These are phyloP conservation scores for Scalesia atractyloides DNA, from an alignment of 129 eudicot species.

Conservation along the genomic window DNA sequence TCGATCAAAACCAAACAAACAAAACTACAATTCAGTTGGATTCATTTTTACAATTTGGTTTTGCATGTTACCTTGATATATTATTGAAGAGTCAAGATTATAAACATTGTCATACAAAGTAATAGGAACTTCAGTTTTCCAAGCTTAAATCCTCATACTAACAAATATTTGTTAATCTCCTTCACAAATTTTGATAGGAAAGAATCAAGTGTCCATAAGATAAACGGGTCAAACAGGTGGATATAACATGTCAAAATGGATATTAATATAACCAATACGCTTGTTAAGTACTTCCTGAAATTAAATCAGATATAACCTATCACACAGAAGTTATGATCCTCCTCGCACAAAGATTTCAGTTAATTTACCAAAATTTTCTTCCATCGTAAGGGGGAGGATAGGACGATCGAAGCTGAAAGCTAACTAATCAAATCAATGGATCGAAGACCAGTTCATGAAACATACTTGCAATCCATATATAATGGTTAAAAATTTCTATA, in stretches of 20 bases:
- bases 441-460: conserved; percentile 2
- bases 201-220: too few species aligned
- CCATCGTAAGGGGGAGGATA: conserved; percentile 30
- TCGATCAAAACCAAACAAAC: too few species aligned
- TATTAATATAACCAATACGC: not conserved
- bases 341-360: conserved; percentile 27
- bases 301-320: conserved; percentile 5
- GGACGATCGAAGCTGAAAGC: conserved; percentile 4
- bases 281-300: not conserved
- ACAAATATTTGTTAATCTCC: too few species aligned
- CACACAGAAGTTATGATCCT: conserved; percentile 21
- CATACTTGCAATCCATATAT: conserved; percentile 12
- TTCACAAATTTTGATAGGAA: too few species aligned
- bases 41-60: too few species aligned
- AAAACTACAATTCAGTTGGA: too few species aligned
- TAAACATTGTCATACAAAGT: too few species aligned
- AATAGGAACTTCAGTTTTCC: too few species aligned
- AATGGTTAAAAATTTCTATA: conserved; percentile 19
- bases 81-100: too few species aligned
- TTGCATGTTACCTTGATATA: too few species aligned
- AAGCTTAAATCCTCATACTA: too few species aligned
- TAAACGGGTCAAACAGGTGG: too few species aligned
- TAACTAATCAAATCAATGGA: conserved; percentile 7
- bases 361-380: conserved; percentile 5
- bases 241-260: not conserved